Evolutionary conservation across 768 basidiomycete species (phyloP).

Genomic region (Auriscalpium vulgare): DNA sequence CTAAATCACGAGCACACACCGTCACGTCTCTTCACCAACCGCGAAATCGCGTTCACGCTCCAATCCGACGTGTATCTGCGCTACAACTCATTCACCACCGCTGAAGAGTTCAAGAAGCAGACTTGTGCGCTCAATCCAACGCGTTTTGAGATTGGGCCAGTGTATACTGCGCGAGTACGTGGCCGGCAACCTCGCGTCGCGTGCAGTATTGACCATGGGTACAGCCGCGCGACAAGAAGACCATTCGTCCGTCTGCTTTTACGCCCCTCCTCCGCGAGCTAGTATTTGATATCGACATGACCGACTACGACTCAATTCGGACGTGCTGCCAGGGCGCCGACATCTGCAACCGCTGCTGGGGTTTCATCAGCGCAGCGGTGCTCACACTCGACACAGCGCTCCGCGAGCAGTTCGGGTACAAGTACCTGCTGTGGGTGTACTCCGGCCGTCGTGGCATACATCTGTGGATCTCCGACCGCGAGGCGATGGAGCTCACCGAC

Average conservation of each 20-base stretch:
- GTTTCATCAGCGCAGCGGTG: constrained; percentile 88
- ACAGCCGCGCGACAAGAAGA: constrained; percentile 87
- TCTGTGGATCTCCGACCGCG: constrained; percentile 89
- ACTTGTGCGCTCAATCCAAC: constrained; percentile 78
- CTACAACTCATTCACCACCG: constrained; percentile 82
- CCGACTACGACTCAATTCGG: constrained; percentile 92
- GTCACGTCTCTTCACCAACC: constrained; percentile 77
- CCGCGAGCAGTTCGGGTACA: constrained; percentile 85
- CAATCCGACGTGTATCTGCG: constrained; percentile 87
- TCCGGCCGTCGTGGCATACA: constrained; percentile 98
- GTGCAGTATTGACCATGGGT: background rate
- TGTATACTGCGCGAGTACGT: constrained; percentile 81
- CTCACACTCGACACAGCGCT: constrained; percentile 74
- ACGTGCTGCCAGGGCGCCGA: constrained; percentile 90
- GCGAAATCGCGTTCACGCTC: constrained; percentile 94
- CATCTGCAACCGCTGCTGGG: constrained; percentile 93
- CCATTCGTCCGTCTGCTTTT: constrained; percentile 60
- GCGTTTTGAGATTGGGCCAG: constrained; percentile 94
- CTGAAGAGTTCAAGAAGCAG: constrained; percentile 89
- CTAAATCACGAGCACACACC: constrained; percentile 85
- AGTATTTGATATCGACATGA: constrained; percentile 99
- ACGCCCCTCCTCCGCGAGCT: constrained; percentile 80
- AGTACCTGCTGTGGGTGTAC: constrained; percentile 93
- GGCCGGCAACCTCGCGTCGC: background rate
- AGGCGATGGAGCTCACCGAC: constrained; percentile 86